These are phyloP conservation scores for Dactylellina leptospora DNA, from an alignment of 2,329 filamentous ascomycete species.

Conservation along the genomic window DNA sequence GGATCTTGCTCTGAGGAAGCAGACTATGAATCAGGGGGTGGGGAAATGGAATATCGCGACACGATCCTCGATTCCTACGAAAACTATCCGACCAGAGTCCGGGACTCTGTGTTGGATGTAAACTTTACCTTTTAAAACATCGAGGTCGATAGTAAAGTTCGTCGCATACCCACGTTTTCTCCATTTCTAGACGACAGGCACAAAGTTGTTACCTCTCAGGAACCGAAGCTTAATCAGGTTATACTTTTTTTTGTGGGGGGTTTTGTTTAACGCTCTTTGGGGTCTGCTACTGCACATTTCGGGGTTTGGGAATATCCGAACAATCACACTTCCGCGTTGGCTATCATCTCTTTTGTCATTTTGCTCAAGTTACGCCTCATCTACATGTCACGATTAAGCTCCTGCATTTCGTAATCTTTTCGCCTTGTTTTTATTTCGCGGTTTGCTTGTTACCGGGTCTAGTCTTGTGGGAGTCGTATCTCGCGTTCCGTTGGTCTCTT, in stretches of 20 bases:
- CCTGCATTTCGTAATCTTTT: conserved; percentile 11
- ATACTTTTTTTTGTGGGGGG: conserved; percentile 8
- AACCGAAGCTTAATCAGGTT: conserved; percentile 42
- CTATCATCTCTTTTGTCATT: conserved; percentile 33
- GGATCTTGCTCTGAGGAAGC: background rate
- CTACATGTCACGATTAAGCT: conserved; percentile 39
- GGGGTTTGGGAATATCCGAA: conserved; percentile 19
- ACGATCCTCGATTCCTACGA: background rate
- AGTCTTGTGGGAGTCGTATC: too few species aligned
- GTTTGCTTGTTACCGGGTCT: too few species aligned
- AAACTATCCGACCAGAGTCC: conserved; percentile 7
- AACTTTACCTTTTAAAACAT: background rate
- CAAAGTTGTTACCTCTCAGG: conserved; percentile 29
- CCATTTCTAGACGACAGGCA: conserved; percentile 19
- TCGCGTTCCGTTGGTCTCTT: conserved; percentile 5
- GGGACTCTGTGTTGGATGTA: conserved; percentile 18
- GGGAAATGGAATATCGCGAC: background rate
- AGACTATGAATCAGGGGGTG: background rate
- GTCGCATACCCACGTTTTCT: conserved; percentile 18
- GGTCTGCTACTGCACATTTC: background rate
- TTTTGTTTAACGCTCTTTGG: background rate
- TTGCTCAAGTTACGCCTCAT: conserved; percentile 17
- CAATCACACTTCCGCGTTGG: conserved; percentile 19
- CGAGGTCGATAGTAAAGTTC: background rate
- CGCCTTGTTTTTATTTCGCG: background rate